Evolutionary conservation across 164 flowering plant species (phyloP), one percentile per base, ranked within the genome.

Genomic region (Magnolia sinica): DNA sequence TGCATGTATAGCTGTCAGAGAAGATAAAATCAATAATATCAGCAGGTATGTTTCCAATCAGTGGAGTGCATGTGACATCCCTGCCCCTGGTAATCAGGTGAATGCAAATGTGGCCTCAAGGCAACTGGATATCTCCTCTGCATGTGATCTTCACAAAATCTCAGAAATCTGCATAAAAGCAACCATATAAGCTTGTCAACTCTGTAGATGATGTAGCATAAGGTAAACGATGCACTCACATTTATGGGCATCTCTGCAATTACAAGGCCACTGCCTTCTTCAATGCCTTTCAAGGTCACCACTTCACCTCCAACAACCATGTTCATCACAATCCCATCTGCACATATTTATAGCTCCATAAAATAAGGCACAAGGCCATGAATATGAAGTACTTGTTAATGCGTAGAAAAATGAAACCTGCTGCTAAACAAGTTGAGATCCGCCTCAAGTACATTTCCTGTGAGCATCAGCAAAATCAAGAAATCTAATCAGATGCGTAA

Each of bases 261-360:
- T 72, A 89, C 76, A 76, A 94, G 89, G 72, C 84, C 81, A 74
- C 85, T 88, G 84, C 87, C 86, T 84, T 94, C 98, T 81, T 93
- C 98, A 70, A 94, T 81, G 83, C 84, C 83, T 86, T 87, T 94
- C 73, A 96, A 88, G 78, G 89, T 87, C 71, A 88, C 89, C 66
- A 96, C 98, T 87, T 96, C 99, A 83, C 99, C 99, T 37, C 99
- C 99, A 76, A 90, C 96, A 82, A 94, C 97, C 98, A 94, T 92
- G 84, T 92, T 96, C 77, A 94, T 92, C 74, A 94, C 95, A 59
- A 94, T 88, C 63, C 98, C 99, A 89, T 94, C 98, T 96, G 89
- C 84, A 84, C n/a, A 83, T 73, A 74, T 67, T 66, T n/a, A 73
- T 64, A 69, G 59, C 50, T 49, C 74, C 55, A 74, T 52, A 22